Percentiles rank a stretch among this genome's conserved stretches.
phyloP scores from a whole-genome alignment of 768 basidiomycete species.

The Coprinellus aureogranulatus region DNA sequence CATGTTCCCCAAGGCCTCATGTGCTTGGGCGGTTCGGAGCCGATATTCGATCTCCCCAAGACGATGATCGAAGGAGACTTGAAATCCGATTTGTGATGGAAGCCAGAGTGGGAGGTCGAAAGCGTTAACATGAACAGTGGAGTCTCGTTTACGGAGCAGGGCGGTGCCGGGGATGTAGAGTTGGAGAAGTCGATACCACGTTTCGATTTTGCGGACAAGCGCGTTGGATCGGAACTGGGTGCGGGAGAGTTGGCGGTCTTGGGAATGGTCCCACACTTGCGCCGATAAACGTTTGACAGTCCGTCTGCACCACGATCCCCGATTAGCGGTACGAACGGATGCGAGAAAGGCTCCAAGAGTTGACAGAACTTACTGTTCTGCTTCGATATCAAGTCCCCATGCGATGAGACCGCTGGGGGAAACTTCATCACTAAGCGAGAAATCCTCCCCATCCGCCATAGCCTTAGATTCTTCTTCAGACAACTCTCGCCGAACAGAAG shows the following conservation, averaged over 20 bases:
- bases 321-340: background rate
- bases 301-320: background rate
- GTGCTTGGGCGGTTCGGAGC: conserved; percentile 21
- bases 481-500: conserved; percentile 6
- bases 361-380: conserved; percentile 16
- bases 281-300: background rate
- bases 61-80: background rate
- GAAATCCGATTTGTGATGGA: conserved; percentile 18
- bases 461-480: conserved; percentile 1
- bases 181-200: conserved; percentile 12
- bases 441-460: background rate
- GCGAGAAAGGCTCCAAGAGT: too few relatives aligned
- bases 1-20: conserved; percentile 21
- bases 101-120: conserved; percentile 17
- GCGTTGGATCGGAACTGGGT: conserved; percentile 13
- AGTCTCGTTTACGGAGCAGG: background rate
- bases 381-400: conserved; percentile 20
- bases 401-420: conserved; percentile 14
- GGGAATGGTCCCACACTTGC: conserved; percentile 13
- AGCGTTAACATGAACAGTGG: too few relatives aligned
- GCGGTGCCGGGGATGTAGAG: conserved; percentile 13
- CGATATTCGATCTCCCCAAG: conserved; percentile 18
- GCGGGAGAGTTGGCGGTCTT: conserved; percentile 12
- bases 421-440: background rate
- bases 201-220: conserved; percentile 16